A percentile compares a stretch with the other conserved stretches of the same genome.
Conservation (phyloP, 2,329 filamentous ascomycete species). For the Diaporthe eres region DNA sequence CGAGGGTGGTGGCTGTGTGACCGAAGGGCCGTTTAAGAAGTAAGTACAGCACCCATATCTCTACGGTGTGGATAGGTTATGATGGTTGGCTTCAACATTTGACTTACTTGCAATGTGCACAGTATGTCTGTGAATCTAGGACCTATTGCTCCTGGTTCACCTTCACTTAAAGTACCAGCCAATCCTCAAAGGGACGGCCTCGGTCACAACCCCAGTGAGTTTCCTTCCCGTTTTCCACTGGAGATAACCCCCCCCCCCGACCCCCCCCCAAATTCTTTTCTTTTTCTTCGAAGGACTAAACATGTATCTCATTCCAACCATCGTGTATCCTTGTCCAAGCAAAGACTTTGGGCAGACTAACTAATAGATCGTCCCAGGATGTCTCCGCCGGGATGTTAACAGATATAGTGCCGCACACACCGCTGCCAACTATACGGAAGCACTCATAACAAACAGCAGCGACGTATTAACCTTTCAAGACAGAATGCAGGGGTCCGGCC, state of each 20-base stretch:
- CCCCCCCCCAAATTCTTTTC: no score
- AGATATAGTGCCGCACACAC: constrained; percentile 26
- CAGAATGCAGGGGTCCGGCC: constrained; percentile 3
- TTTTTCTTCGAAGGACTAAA: no score
- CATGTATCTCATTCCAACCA: background rate
- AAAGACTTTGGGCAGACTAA: background rate
- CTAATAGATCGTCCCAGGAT: background rate
- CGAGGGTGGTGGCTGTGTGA: constrained; percentile 35
- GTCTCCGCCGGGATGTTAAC: constrained; percentile 33
- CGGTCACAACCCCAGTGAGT: constrained; percentile 23
- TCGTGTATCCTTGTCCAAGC: no score
- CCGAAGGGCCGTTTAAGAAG: constrained; percentile 28
- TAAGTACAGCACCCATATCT: background rate
- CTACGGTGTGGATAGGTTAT: background rate
- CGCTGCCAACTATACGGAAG: constrained; percentile 25
- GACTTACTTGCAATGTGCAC: background rate
- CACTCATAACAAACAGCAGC: constrained; percentile 15
- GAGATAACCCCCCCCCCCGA: no score
- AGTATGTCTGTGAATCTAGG: constrained; percentile 28
- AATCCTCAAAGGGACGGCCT: constrained; percentile 17
- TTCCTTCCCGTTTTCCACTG: background rate
- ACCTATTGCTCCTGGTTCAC: constrained; percentile 2
- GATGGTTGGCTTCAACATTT: background rate
- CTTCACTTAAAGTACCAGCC: constrained; percentile 13
- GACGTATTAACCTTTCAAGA: constrained; percentile 18